Conservation (phyloP, 2,329 filamentous ascomycete genomes). For the Paecilomyces niveus region DNA sequence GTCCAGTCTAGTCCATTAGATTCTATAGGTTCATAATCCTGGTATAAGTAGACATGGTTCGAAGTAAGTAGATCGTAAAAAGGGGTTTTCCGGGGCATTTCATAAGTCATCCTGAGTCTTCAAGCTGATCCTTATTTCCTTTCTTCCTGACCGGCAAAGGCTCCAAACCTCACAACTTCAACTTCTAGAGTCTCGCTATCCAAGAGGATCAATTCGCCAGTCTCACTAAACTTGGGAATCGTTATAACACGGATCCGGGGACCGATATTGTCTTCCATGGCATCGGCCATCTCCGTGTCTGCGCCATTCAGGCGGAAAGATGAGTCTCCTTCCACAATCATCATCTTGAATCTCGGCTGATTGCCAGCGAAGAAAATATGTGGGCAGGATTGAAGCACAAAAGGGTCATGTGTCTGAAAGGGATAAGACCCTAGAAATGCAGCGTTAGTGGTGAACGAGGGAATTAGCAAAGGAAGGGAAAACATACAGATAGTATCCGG, state of each 20-base stretch:
- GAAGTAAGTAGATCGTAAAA: neutral
- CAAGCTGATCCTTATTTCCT: conserved; percentile 18
- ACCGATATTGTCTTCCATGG: conserved; percentile 45
- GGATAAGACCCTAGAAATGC: conserved; percentile 72
- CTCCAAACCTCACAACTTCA: conserved; percentile 57
- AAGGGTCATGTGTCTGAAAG: conserved; percentile 88
- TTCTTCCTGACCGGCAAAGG: conserved; percentile 30
- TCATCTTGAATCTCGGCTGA: conserved; percentile 70
- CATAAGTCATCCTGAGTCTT: neutral
- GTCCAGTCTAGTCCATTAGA: neutral
- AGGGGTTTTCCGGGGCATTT: neutral
- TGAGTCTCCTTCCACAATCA: conserved; percentile 51
- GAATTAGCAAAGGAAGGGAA: neutral
- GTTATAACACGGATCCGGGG: conserved; percentile 72
- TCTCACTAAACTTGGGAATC: conserved; percentile 73
- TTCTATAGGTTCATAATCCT: neutral
- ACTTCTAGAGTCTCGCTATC: conserved; percentile 81
- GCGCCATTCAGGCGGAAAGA: conserved; percentile 24
- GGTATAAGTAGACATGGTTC: neutral
- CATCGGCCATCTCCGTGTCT: conserved; percentile 27
- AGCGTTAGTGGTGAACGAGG: conserved; percentile 6
- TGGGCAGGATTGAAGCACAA: conserved; percentile 76
- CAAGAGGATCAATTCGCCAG: conserved; percentile 71
- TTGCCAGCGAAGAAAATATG: conserved; percentile 88
- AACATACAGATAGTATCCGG: conserved; percentile 87